phyloP scores from a whole-genome alignment of 345 rosid species.

The Tarenaya hassleriana region DNA sequence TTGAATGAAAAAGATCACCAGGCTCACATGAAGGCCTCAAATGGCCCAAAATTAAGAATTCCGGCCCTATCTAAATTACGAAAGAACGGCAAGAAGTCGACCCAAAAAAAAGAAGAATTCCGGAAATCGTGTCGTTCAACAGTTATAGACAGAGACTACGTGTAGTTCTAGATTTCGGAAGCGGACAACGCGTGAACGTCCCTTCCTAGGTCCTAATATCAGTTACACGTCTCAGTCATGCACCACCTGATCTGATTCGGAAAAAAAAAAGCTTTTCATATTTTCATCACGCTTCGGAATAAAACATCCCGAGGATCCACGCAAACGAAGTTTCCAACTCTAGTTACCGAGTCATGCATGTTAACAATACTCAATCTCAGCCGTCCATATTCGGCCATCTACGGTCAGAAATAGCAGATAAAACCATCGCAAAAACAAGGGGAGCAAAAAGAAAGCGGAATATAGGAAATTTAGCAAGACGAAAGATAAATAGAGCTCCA shows the following conservation, averaged over 20 bases:
- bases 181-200: not conserved
- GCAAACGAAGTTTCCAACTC: too few relatives aligned
- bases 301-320: not conserved
- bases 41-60: too few relatives aligned
- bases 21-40: too few relatives aligned
- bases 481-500: not conserved
- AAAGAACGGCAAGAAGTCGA: too few relatives aligned
- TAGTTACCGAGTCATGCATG: too few relatives aligned
- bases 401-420: too few relatives aligned
- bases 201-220: not conserved
- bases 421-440: too few relatives aligned
- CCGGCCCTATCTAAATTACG: too few relatives aligned
- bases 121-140: conserved; percentile 3
- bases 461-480: not conserved
- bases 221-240: conserved; percentile 20
- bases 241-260: conserved; percentile 11
- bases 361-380: too few relatives aligned
- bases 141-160: conserved; percentile 8
- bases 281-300: not conserved
- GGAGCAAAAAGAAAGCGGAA: not conserved
- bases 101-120: not conserved
- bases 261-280: not conserved
- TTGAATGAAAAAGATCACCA: too few relatives aligned
- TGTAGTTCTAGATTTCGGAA: not conserved
- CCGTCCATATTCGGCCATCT: too few relatives aligned